A percentile compares a stretch with the other conserved stretches of the same genome.
Conservation (phyloP, 1,139 yeast genomes). For the Magnusiomyces paraingens region DNA sequence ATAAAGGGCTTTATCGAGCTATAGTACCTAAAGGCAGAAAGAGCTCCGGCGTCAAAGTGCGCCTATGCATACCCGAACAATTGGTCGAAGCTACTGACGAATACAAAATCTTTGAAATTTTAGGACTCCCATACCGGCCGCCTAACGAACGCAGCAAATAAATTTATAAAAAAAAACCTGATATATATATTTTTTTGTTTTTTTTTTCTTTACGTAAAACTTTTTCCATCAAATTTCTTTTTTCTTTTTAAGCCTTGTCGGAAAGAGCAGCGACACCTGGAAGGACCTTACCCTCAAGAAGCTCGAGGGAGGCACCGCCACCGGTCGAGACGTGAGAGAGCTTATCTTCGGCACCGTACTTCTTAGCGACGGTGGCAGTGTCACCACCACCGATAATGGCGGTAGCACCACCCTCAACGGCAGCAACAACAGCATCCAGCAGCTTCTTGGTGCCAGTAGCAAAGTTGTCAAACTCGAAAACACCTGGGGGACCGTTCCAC, state of each 20-base stretch:
- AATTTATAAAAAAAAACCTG: background rate
- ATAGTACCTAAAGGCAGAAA: constrained; percentile 8
- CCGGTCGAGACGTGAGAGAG: constrained; percentile 97
- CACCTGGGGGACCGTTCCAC: constrained; percentile 99
- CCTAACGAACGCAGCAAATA: constrained; percentile 38
- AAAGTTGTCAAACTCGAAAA: constrained; percentile 88
- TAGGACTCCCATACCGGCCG: constrained; percentile 43
- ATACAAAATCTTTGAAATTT: constrained; percentile 40
- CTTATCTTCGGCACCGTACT: constrained; percentile 90
- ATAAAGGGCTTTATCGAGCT: constrained; percentile 42
- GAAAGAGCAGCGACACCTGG: constrained; percentile 95
- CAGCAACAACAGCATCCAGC: constrained; percentile 78
- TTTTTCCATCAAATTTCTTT: background rate
- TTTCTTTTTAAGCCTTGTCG: constrained; percentile 42
- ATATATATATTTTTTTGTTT: background rate
- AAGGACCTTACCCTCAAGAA: constrained; percentile 93
- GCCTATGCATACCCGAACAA: constrained; percentile 5
- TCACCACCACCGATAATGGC: constrained; percentile 99
- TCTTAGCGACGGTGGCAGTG: constrained; percentile 98
- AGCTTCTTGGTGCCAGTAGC: constrained; percentile 84
- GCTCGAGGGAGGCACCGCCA: constrained; percentile 98
- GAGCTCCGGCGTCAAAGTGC: constrained; percentile 16
- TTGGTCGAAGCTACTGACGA: constrained; percentile 46
- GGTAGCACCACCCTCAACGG: constrained; percentile 83
- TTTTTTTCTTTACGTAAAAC: background rate